These are phyloP conservation scores for Hanseniaspora nectarophila DNA, from an alignment of 805 yeast genomes.

Conservation along the genomic window DNA sequence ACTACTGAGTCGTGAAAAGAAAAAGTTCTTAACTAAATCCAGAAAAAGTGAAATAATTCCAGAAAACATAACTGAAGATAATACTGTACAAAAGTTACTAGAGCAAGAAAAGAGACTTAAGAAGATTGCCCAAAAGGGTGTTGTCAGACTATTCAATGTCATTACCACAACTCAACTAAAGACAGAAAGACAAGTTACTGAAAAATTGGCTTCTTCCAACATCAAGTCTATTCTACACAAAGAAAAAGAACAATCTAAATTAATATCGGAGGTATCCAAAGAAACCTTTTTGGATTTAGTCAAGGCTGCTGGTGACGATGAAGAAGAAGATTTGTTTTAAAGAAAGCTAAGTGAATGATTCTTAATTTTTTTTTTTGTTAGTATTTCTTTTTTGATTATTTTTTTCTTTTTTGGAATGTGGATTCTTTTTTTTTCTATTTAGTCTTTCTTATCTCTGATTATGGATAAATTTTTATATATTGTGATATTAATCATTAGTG, in stretches of 20 bases:
- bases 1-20: slow-evolving; percentile 59
- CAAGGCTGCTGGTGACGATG: slow-evolving; percentile 53
- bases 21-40: slow-evolving; percentile 49
- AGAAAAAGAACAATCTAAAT: slow-evolving; percentile 40
- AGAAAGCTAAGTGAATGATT: neutral
- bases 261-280: slow-evolving; percentile 70
- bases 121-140: slow-evolving; percentile 81
- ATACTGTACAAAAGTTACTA: slow-evolving; percentile 37
- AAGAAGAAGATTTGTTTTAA: slow-evolving; percentile 12
- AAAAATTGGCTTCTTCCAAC: slow-evolving; percentile 30
- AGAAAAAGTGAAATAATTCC: slow-evolving; percentile 63
- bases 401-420: too few relatives aligned
- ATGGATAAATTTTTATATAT: too few relatives aligned
- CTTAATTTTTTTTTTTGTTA: neutral
- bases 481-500: too few relatives aligned
- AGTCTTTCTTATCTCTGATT: too few relatives aligned
- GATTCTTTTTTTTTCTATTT: too few relatives aligned
- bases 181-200: slow-evolving; percentile 40
- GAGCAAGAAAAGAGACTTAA: slow-evolving; percentile 60
- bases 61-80: slow-evolving; percentile 25
- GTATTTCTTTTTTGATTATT: too few relatives aligned
- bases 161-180: slow-evolving; percentile 63
- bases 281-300: slow-evolving; percentile 83
- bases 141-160: slow-evolving; percentile 72
- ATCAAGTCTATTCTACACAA: slow-evolving; percentile 26